phyloP scores from a whole-genome alignment of 129 eudicot genomes.

The Flaveria sonorensis region DNA sequence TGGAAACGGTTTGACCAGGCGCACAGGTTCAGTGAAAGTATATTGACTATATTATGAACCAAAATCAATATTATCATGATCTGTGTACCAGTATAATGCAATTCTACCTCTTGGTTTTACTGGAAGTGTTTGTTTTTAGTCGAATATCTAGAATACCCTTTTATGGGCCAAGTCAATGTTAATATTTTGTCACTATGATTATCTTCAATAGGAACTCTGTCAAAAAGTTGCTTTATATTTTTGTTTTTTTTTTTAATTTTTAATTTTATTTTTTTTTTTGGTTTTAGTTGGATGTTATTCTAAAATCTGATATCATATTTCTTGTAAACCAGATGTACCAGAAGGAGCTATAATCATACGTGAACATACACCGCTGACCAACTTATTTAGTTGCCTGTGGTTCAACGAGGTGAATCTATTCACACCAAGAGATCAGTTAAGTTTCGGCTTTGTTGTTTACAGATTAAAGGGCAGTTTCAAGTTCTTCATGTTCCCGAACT shows the following conservation, averaged over 20 bases:
- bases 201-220: not conserved
- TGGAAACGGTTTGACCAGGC: not conserved
- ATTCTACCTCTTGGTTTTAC: not conserved
- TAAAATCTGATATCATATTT: constrained; percentile 7
- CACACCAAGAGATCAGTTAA: constrained; percentile 95
- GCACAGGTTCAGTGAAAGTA: not conserved
- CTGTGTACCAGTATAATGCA: not conserved
- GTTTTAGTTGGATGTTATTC: not conserved
- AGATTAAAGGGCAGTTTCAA: constrained; percentile 66
- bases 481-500: constrained; percentile 87
- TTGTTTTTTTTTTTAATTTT: no score
- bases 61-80: not conserved
- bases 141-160: no score
- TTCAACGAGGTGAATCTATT: constrained; percentile 96
- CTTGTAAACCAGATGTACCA: constrained; percentile 70
- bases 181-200: not conserved
- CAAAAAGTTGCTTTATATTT: no score
- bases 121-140: not conserved
- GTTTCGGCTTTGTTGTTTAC: constrained; percentile 94
- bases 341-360: constrained; percentile 96
- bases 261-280: no score
- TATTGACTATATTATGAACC: not conserved
- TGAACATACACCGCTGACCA: constrained; percentile 75
- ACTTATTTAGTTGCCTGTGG: constrained; percentile 92
- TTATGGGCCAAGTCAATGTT: no score